Evolutionary conservation across 73 alveolate species (phyloP).

Genomic region (Tetrahymena malaccensis): DNA sequence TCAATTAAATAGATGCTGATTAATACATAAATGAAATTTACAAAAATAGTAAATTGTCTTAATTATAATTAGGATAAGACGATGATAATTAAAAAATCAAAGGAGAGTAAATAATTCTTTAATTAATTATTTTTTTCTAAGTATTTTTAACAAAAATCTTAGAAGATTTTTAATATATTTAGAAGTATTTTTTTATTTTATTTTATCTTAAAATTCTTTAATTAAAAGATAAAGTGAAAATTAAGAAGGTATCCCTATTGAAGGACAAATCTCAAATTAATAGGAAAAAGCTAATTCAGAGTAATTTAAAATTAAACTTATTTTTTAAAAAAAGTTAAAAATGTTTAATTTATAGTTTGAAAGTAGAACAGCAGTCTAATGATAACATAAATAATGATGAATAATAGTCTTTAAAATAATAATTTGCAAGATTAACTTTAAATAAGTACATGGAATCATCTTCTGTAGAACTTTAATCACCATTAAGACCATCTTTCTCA

Average conservation of each 20-base stretch:
- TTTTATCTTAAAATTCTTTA: no score
- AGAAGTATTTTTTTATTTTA: no score
- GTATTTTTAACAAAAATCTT: no score
- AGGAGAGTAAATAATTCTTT: not conserved
- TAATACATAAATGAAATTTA: no score
- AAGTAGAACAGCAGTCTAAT: not conserved
- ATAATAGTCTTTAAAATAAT: not conserved
- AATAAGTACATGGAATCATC: not conserved
- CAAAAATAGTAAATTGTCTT: not conserved
- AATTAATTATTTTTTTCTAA: no score
- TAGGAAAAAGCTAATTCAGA: no score
- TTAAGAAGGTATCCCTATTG: no score
- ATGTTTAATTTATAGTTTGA: not conserved
- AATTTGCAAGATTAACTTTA: not conserved
- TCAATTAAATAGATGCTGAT: not conserved
- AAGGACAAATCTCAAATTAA: no score
- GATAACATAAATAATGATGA: not conserved
- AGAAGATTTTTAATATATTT: no score
- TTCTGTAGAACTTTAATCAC: not conserved
- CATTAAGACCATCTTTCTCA: not conserved
- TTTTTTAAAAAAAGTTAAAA: no score
- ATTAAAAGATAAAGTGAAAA: not conserved
- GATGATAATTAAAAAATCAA: no score
- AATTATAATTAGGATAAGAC: not conserved
- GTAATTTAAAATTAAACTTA: no score